Conservation (phyloP, 1,139 yeast genomes). For the Nakaseomyces kungkrabaensis region DNA sequence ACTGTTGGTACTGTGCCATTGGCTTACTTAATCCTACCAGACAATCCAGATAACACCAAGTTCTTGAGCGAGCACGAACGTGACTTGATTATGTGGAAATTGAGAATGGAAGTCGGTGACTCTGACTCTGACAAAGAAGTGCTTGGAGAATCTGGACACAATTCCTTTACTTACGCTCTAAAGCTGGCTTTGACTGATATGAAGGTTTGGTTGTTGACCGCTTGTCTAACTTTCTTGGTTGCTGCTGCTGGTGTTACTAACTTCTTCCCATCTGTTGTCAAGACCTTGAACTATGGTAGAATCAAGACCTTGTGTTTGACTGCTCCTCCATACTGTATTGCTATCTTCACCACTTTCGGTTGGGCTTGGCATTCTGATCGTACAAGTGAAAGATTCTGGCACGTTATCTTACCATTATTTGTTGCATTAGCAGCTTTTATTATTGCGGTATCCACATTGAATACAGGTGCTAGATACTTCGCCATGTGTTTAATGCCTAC, state of each 20-base stretch:
- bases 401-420: slow-evolving; percentile 38
- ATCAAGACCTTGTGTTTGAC: slow-evolving; percentile 46
- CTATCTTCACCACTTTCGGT: slow-evolving; percentile 42
- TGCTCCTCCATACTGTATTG: slow-evolving; percentile 51
- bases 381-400: slow-evolving; percentile 48
- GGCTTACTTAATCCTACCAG: slow-evolving; percentile 45
- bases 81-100: slow-evolving; percentile 42
- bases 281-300: slow-evolving; percentile 41
- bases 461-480: slow-evolving; percentile 50
- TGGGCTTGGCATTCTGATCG: slow-evolving; percentile 52
- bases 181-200: slow-evolving; percentile 36
- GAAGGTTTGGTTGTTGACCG: slow-evolving; percentile 41
- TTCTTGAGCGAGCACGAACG: slow-evolving; percentile 42
- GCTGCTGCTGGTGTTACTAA: slow-evolving; percentile 52
- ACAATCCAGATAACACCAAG: slow-evolving; percentile 46
- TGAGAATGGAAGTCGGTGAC: slow-evolving; percentile 43
- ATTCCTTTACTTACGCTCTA: slow-evolving; percentile 34
- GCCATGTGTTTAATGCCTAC: slow-evolving; percentile 57
- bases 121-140: slow-evolving; percentile 44
- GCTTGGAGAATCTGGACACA: slow-evolving; percentile 31
- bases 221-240: slow-evolving; percentile 40
- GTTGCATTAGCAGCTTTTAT: slow-evolving; percentile 42
- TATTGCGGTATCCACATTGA: slow-evolving; percentile 44
- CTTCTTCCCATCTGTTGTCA: slow-evolving; percentile 52
- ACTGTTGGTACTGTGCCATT: slow-evolving; percentile 46